Conservation (phyloP, 257 asterid genomes). For the Scutellaria galericulata region DNA sequence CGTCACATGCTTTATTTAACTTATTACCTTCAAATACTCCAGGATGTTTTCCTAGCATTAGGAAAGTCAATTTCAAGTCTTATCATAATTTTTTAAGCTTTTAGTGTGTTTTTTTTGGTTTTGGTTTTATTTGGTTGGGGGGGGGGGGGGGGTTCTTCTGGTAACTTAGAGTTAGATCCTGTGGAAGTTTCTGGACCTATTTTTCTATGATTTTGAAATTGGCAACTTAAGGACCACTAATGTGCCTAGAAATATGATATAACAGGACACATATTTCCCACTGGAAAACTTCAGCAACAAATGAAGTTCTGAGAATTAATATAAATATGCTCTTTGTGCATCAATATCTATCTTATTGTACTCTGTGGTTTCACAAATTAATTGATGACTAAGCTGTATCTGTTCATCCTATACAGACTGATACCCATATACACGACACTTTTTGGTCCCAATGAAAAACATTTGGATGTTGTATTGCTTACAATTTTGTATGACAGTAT, state of each 20-base stretch:
- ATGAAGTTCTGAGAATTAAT: conserved; percentile 12
- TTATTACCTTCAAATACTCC: background rate
- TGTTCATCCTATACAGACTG: background rate
- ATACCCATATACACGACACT: background rate
- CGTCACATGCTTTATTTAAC: background rate
- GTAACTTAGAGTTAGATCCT: too few relatives aligned
- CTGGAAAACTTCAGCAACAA: background rate
- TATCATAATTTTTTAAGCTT: too few relatives aligned
- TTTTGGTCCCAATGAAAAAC: background rate
- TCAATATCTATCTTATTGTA: conserved; percentile 1
- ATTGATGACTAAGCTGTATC: background rate
- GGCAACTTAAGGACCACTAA: background rate
- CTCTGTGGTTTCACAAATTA: background rate
- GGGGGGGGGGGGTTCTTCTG: too few relatives aligned
- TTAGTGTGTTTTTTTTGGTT: too few relatives aligned
- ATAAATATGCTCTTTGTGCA: conserved; percentile 8
- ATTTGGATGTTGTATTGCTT: background rate
- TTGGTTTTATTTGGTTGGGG: too few relatives aligned
- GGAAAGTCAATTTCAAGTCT: background rate
- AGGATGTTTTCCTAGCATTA: background rate
- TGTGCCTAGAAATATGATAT: background rate
- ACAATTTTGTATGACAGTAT: background rate
- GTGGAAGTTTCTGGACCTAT: background rate
- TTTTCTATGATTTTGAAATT: conserved; percentile 6
- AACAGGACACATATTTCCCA: conserved; percentile 4